A percentile compares a stretch with the other conserved stretches of the same genome.
Evolutionary conservation across 148 eudicot genomes (phyloP).

Genomic region (Chenopodium suecicum): DNA sequence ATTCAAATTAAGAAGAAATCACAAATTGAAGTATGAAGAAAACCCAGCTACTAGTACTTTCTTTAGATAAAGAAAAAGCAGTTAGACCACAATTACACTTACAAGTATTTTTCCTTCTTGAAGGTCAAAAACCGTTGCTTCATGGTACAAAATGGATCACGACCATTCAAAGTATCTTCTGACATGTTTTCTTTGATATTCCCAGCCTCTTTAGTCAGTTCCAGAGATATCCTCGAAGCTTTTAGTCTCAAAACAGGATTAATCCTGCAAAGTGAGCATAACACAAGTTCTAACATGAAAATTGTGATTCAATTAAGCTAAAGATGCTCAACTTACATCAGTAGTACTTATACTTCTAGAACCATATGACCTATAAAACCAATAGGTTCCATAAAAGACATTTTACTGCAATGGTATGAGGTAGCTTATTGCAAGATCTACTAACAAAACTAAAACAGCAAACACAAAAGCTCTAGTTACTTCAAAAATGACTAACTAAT

Average conservation of each 20-base stretch:
- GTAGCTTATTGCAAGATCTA: too few species aligned
- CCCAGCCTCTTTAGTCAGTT: conserved; percentile 37
- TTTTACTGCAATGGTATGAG: not conserved
- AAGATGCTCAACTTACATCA: not conserved
- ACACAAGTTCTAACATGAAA: not conserved
- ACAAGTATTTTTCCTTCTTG: conserved; percentile 79
- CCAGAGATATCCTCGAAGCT: conserved; percentile 46
- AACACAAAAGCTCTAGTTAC: too few species aligned
- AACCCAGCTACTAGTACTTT: not conserved
- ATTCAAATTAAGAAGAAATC: conserved; percentile 3
- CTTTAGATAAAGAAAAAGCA: not conserved
- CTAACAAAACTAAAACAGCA: too few species aligned
- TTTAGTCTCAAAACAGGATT: conserved; percentile 46
- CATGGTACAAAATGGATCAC: conserved; percentile 52
- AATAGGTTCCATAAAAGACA: not conserved
- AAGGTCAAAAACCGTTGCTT: conserved; percentile 66
- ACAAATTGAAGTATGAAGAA: conserved; percentile 11
- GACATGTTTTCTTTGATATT: conserved; percentile 30
- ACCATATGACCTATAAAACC: not conserved
- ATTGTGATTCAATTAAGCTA: not conserved
- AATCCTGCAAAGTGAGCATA: conserved; percentile 35
- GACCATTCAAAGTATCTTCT: conserved; percentile 25
- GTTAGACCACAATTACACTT: conserved; percentile 30
- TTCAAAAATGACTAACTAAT: too few species aligned
- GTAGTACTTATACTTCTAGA: not conserved